These are phyloP conservation scores for Lepidium aucheri DNA, from an alignment of 345 rosid species.

Conservation along the genomic window DNA sequence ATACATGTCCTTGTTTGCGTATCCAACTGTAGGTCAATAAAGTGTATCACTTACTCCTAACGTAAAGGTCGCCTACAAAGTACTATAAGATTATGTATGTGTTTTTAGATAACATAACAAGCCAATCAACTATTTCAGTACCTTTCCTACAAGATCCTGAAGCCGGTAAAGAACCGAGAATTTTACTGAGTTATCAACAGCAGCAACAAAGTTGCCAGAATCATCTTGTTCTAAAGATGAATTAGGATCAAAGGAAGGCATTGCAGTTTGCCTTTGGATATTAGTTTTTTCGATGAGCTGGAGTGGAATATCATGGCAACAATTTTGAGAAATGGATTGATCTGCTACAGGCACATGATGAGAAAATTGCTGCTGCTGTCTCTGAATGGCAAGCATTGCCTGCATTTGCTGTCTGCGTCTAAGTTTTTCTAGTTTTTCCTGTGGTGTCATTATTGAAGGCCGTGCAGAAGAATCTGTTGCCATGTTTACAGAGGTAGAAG, in stretches of 20 bases:
- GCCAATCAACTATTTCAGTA: conserved; percentile 24
- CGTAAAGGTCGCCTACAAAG: conserved; percentile 1
- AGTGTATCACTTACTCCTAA: conserved; percentile 11
- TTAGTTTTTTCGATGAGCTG: conserved; percentile 41
- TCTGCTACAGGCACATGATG: conserved; percentile 35
- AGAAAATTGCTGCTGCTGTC: conserved; percentile 68
- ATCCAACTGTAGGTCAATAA: conserved; percentile 54
- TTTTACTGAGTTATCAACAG: conserved; percentile 43
- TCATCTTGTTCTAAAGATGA: conserved; percentile 54
- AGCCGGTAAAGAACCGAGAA: conserved; percentile 52
- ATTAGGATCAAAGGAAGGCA: conserved; percentile 48
- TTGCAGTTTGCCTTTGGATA: conserved; percentile 35
- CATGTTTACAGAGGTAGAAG: conserved; percentile 33
- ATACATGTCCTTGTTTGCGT: conserved; percentile 58
- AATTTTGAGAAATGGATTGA: conserved; percentile 35
- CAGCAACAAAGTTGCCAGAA: conserved; percentile 37
- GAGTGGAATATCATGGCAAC: conserved; percentile 38
- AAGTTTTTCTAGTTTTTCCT: conserved; percentile 85
- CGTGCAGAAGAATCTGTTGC: conserved; percentile 33
- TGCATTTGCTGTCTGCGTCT: conserved; percentile 94
- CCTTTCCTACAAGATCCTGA: conserved; percentile 75
- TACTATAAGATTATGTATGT: conserved; percentile 12
- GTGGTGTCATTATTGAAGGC: conserved; percentile 79
- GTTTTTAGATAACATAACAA: conserved; percentile 9
- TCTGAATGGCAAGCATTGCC: conserved; percentile 92